These are phyloP conservation scores for Capsella bursapastoris DNA, from an alignment of 345 rosid species.

Conservation along the genomic window DNA sequence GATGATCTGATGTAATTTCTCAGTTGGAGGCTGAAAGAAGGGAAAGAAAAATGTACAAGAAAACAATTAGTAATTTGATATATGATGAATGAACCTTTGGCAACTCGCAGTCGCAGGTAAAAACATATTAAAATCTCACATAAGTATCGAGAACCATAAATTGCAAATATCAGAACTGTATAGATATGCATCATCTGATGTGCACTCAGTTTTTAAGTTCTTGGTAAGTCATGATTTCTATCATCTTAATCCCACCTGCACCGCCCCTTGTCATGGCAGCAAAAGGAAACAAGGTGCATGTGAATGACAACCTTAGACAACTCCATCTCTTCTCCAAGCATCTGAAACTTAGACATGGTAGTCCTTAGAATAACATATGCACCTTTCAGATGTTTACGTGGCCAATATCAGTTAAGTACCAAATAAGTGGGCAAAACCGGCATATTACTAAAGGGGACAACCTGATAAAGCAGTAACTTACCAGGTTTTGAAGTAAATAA, in stretches of 20 bases:
- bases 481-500: conserved; percentile 71
- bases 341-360: conserved; percentile 99
- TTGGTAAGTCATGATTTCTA: conserved; percentile 61
- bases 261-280: conserved; percentile 92
- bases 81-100: conserved; percentile 33
- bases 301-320: conserved; percentile 70
- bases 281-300: conserved; percentile 91
- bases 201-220: conserved; percentile 58
- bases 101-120: conserved; percentile 36
- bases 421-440: conserved; percentile 47
- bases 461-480: conserved; percentile 52
- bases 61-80: conserved; percentile 42
- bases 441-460: conserved; percentile 33
- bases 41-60: conserved; percentile 25
- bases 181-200: conserved; percentile 63
- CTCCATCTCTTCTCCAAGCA: conserved; percentile 89
- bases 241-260: conserved; percentile 98
- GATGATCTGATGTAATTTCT: conserved; percentile 92
- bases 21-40: conserved; percentile 82
- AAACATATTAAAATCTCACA: conserved; percentile 52
- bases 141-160: conserved; percentile 58
- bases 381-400: conserved; percentile 64
- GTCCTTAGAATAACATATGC: conserved; percentile 96
- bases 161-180: conserved; percentile 65
- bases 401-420: conserved; percentile 58